Percentiles rank a stretch among this genome's conserved stretches.
These are phyloP conservation scores for Tuber borchii DNA, from an alignment of 495 filamentous ascomycete genomes.

Conservation along the genomic window DNA sequence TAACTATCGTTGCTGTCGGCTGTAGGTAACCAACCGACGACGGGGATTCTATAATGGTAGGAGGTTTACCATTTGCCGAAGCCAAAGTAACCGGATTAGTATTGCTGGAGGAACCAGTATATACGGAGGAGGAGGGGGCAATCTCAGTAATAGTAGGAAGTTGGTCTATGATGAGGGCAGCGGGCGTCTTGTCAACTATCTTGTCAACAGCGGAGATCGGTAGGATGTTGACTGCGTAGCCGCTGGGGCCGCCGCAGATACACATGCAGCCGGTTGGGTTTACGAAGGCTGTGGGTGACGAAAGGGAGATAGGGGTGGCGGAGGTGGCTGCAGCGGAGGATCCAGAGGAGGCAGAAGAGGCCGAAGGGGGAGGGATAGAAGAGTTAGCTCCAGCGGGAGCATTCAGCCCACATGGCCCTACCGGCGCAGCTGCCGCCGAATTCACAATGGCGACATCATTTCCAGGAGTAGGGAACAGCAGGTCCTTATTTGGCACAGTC, in stretches of 20 bases:
- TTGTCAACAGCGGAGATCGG: not conserved
- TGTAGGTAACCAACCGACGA: not conserved
- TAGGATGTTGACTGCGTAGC: constrained; percentile 25
- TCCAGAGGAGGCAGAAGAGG: not conserved
- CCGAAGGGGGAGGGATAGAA: not conserved
- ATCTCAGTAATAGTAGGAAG: not conserved
- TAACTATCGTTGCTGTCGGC: not conserved
- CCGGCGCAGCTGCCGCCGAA: not conserved
- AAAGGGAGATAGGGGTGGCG: not conserved
- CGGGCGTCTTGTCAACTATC: not conserved
- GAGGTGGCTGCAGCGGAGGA: not conserved
- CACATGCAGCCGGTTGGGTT: constrained; percentile 17
- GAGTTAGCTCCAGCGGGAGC: not conserved
- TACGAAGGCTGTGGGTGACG: not conserved
- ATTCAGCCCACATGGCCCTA: constrained; percentile 6
- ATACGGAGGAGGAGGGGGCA: not conserved
- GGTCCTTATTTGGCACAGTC: constrained; percentile 2
- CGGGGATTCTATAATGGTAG: not conserved
- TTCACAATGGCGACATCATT: constrained; percentile 9
- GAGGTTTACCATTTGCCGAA: not conserved
- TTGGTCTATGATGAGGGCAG: not conserved
- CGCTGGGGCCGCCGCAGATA: constrained; percentile 21
- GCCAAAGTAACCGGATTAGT: not conserved
- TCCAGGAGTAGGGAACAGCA: constrained; percentile 35
- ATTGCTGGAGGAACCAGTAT: not conserved